Evolutionary conservation across 2,329 filamentous ascomycete genomes (phyloP).

Genomic region (Helicocarpus griseus): DNA sequence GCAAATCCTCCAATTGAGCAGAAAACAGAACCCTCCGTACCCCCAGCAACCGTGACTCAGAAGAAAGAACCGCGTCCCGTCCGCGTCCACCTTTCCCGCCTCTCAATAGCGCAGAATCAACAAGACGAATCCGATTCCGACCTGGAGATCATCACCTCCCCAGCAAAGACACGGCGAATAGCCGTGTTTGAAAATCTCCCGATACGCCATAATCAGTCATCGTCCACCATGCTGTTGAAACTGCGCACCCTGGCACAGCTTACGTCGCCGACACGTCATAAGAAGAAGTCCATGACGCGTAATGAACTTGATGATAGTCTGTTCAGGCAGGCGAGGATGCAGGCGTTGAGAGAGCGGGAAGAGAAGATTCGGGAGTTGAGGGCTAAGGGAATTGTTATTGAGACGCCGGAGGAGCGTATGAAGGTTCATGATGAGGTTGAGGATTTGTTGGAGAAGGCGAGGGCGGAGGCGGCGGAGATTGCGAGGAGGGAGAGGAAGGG

Average conservation of each 20-base stretch:
- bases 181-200: constrained; percentile 63
- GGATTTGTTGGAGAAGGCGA: constrained; percentile 75
- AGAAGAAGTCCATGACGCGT: constrained; percentile 51
- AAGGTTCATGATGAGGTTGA: constrained; percentile 75
- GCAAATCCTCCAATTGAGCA: background rate
- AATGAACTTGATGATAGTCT: constrained; percentile 61
- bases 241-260: constrained; percentile 68
- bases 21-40: constrained; percentile 2
- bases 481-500: constrained; percentile 66
- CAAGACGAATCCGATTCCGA: constrained; percentile 41
- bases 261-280: constrained; percentile 40
- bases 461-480: constrained; percentile 69
- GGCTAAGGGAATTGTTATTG: constrained; percentile 69
- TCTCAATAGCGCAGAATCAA: constrained; percentile 26
- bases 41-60: background rate
- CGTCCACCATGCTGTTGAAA: constrained; percentile 51
- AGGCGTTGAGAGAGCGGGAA: constrained; percentile 68
- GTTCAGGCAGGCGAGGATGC: constrained; percentile 62
- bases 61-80: constrained; percentile 18
- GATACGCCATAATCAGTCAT: constrained; percentile 51
- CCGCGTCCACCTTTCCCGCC: constrained; percentile 32
- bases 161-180: constrained; percentile 32
- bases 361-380: constrained; percentile 67
- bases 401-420: constrained; percentile 79
- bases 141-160: constrained; percentile 52